Percentiles rank a stretch among this genome's conserved stretches.
These are phyloP conservation scores for Abrus precatorius DNA, from an alignment of 306 rosid genomes.

Conservation along the genomic window DNA sequence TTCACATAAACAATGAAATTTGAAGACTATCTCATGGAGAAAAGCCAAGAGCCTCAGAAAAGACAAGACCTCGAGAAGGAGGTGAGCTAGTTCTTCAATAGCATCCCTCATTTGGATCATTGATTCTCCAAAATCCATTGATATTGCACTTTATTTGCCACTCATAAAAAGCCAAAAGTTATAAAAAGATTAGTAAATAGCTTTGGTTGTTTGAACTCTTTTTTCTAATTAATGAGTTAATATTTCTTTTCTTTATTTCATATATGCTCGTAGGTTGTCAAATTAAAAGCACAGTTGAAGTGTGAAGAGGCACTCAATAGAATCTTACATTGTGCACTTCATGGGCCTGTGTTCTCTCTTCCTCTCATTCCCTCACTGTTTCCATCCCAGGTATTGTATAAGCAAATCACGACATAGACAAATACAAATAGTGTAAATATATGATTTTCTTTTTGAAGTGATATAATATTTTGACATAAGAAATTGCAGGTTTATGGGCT, in stretches of 20 bases:
- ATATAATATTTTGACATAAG: not conserved
- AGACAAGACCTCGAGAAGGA: constrained; percentile 72
- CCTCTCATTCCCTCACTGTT: constrained; percentile 60
- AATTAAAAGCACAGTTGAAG: constrained; percentile 67
- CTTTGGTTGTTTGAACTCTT: not conserved
- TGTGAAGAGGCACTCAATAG: constrained; percentile 69
- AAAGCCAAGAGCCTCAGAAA: constrained; percentile 62
- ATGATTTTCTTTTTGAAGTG: not conserved
- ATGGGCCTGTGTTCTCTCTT: constrained; percentile 67
- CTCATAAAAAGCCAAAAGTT: not conserved
- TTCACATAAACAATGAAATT: constrained; percentile 71
- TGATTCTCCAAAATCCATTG: not conserved
- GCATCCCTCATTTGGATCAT: constrained; percentile 1
- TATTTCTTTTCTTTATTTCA: constrained; percentile 4
- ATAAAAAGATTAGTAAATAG: not conserved
- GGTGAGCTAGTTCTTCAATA: constrained; percentile 49
- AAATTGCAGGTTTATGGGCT: constrained; percentile 68
- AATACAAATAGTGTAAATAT: not conserved
- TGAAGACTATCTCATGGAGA: constrained; percentile 75
- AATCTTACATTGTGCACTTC: constrained; percentile 71
- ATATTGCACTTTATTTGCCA: not conserved
- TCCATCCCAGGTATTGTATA: constrained; percentile 67
- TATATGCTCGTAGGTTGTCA: constrained; percentile 60
- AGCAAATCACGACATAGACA: not conserved
- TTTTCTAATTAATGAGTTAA: not conserved